Evolutionary conservation across 306 rosid species (phyloP), one percentile per base, ranked within the genome.

Genomic region (Trichosanthes truncata): DNA sequence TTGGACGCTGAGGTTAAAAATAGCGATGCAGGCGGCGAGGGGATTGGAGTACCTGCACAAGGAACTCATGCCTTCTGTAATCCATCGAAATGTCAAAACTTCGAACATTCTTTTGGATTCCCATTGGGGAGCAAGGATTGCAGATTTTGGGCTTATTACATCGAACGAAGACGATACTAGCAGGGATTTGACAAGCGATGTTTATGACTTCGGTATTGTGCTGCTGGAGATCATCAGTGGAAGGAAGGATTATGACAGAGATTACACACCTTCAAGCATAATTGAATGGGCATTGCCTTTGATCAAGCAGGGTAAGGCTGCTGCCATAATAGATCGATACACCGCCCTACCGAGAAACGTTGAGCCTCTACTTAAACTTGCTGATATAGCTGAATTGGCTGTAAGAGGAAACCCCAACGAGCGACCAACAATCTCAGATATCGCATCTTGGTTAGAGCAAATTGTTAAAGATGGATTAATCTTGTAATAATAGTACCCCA

Each of bases 251-350:
- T 83, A 72, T 80, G 99, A 95, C 41, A 84, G 80, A 75, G 99
- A 95, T 67, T 87, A 78, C 67, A 81, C 77, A 41, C 96, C 89
- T 79, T 88, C 96, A 0, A 83, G 88, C 25, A 79, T 93, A 79
- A 85, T 90, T 18, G 96, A 93, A 40, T 93, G 99, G 97, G 96
- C 97, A 82, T 85, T 90, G 84, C 97, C 94, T 79, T 82, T 87
- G 74, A 91, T 95, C 55, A 89, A 89, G 82, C 92, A 87, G 53
- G 96, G 92, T 65, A 92, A 88, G 81, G 93, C 89, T 3, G 99
- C 97, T 63, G 90, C 91, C 15, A 77, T 84, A 63, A 80, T 95
- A 20, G 97, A 95, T 76, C 84, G 86, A 56, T 82, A 71, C 15
- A 80, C 85, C 1, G 79, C 92, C 60, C 96, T 93, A 59, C 99